Evolutionary conservation across 2,329 filamentous ascomycete species (phyloP), one percentile per base, ranked within the genome.

Genomic region (Periconia macrospinosa): DNA sequence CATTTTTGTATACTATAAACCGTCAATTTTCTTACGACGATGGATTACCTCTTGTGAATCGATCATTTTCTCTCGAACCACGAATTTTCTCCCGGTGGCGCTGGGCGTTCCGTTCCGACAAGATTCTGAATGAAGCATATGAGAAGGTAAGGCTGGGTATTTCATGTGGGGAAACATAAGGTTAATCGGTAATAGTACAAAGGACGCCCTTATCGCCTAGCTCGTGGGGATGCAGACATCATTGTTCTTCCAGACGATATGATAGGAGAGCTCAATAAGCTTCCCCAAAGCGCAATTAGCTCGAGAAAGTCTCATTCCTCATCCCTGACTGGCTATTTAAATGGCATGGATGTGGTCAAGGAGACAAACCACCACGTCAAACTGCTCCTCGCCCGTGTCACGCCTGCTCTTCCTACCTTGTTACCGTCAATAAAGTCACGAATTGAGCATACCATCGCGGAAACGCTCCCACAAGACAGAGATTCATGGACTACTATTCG

Each of bases 121-220:
- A 45, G 30, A 53, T 53, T 17, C 41, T 56, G 10, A 50, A 56
- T 33, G 46, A 49, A 18, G 51, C 40, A 13, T 54, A 54, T 33
- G 27, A 45, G 18, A 54, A 50, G 51, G 51, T 45, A 41, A 41
- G 40, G 8, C 8, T 13, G 7, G 40, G 15, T n/a, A 7, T n/a
- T n/a, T 19, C 8, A 7, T 15, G n/a, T 8, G 8, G 8, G n/a
- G n/a, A 41, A 7, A 8, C 8, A 14, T 20, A n/a, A 13, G 42
- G 14, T 6, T 41, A 23, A 33, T 35, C 15, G 20, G 2, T 10
- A 3, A 11, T 30, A 52, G 53, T 55, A 48, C 17, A 14, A 45
- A 41, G 53, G 41, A 15, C 20, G 37, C 9, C 14, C 37, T 3
- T 55, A 48, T 44, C 53, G 48, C 17, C 43, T 55, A 17, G 49